Evolutionary conservation across 805 yeast species (phyloP), one percentile per base, ranked within the genome.

Genomic region (Barnettozyma botsteinii): DNA sequence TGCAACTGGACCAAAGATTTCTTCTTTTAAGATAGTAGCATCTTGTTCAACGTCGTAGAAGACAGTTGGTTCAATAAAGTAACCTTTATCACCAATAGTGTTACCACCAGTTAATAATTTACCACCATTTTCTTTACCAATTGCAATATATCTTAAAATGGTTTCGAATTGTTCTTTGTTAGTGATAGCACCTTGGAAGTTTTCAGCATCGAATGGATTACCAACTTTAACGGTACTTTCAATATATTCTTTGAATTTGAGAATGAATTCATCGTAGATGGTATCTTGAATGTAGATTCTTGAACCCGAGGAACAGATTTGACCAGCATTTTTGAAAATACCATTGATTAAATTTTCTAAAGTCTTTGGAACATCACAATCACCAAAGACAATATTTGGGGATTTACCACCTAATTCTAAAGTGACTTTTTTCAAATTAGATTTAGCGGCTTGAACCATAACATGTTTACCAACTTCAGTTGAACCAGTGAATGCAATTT

Each of bases 371-470:
- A 81, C 52, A 56, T 80, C 68, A 45, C 81, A 82, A 60, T 83
- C 91, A 50, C 73, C 69, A 56, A 82, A 81, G 33, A 83, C 79
- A 55, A 83, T 72, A 59, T 81, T 79, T 53, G 89, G 84, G 42
- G 87, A 80, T 62, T 83, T 83, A 64, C 91, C 91, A 63, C 91
- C 91, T 55, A 82, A 71, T 65, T 83, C 91, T 62, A 83, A 69
- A 35, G 89, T 81, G 37, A 81, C 82, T 67, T 82, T 82, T 73
- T 83, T 83, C 69, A 82, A 70, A 63, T 74, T 73, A 13, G 85
- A 67, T 48, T 75, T 72, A 45, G 86, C 81, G 54, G 85, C 82
- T 53, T 72, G 73, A 46, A 67, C 69, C 78, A 82, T 81, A 48
- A 82, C 80, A 54, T 65, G 68, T 60, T 76, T 79, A 66, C 91